Base-by-base conservation (phyloP, 1,284 basidiomycete species). In the Rhodotorula sp. region DNA sequence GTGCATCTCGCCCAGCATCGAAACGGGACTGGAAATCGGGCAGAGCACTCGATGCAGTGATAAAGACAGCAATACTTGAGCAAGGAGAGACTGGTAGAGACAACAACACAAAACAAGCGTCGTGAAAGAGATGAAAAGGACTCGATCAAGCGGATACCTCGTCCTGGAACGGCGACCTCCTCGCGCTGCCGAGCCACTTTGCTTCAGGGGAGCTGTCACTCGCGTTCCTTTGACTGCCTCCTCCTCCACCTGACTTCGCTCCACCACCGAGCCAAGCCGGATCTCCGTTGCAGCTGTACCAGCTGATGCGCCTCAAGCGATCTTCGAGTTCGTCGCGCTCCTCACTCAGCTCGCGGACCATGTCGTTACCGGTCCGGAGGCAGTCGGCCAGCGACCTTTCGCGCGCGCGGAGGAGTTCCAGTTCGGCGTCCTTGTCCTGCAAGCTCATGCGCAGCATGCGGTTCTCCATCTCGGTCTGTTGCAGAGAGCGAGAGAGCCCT, bases 251-350 rank as follows among this genome's bases (percentile, higher is more conserved):
- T 12, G 53, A 5, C 29, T 54, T 26, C 26, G 53, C 17, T 26
- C 7, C 20, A 24, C 53, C 37, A 12, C 14, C 37, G 37, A 54
- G 53, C 53, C 53, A 54, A 29, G n/a, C 53, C 53, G 53, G 53
- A 20, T 56, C 55, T 6, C 30, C 55, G 55, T 33, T 33, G 30
- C 15, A 37, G 18, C 55, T 37, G 55, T 37, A 54, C 55, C 55
- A 56, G 26, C 55, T 56, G 20, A 56, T n/a, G 6, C 55, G 30
- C 30, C 55, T 18, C 20, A 33, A 48, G 45, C 45, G 29, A 20
- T 60, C 59, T 29, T 22, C 20, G 26, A 14, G 18, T 29, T 69
- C 67, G 44, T 64, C 58, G 20, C 51, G 12, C 51, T 61, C 59
- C 37, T 22, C 37, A 6, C 48, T 60, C n/a, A 61, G 30, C n/a